A percentile compares a stretch with the other conserved stretches of the same genome.
Conservation (phyloP, 129 eudicot genomes). For the Sambucus nigra region DNA sequence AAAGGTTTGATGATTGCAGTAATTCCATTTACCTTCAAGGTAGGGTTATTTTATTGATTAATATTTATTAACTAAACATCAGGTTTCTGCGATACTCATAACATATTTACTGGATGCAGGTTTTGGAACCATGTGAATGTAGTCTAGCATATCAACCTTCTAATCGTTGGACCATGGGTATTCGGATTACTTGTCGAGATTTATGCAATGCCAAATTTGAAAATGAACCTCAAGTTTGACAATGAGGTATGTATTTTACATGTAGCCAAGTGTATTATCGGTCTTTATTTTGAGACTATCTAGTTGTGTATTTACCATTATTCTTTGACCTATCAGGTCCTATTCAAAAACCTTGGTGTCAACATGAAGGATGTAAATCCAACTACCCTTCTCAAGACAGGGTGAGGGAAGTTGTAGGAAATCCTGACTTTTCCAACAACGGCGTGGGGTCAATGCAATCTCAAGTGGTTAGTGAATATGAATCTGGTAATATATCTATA, state of each 20-base stretch:
- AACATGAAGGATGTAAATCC: constrained; percentile 73
- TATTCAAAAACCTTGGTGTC: constrained; percentile 70
- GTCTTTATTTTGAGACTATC: neutral
- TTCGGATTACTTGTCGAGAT: constrained; percentile 88
- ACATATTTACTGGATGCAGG: constrained; percentile 28
- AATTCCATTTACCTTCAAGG: constrained; percentile 92
- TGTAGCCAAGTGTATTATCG: neutral
- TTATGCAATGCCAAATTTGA: constrained; percentile 91
- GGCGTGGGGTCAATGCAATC: constrained; percentile 51
- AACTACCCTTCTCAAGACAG: constrained; percentile 68
- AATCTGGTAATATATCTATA: constrained; percentile 41
- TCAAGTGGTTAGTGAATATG: constrained; percentile 41
- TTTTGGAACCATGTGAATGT: constrained; percentile 68
- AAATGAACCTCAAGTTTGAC: constrained; percentile 94
- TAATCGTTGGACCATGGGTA: constrained; percentile 97
- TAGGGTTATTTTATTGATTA: constrained; percentile 15
- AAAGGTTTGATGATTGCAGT: constrained; percentile 95
- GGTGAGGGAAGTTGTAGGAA: constrained; percentile 78
- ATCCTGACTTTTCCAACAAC: constrained; percentile 91
- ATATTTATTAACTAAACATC: constrained; percentile 3
- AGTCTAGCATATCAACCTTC: constrained; percentile 94
- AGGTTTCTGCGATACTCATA: neutral
- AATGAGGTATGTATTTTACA: constrained; percentile 49
- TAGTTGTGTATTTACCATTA: neutral
- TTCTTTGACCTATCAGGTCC: constrained; percentile 44